Percentiles rank a stretch among this genome's conserved stretches.
phyloP scores from a whole-genome alignment of 2,329 filamentous ascomycete genomes.

The Fusarium nygamai region DNA sequence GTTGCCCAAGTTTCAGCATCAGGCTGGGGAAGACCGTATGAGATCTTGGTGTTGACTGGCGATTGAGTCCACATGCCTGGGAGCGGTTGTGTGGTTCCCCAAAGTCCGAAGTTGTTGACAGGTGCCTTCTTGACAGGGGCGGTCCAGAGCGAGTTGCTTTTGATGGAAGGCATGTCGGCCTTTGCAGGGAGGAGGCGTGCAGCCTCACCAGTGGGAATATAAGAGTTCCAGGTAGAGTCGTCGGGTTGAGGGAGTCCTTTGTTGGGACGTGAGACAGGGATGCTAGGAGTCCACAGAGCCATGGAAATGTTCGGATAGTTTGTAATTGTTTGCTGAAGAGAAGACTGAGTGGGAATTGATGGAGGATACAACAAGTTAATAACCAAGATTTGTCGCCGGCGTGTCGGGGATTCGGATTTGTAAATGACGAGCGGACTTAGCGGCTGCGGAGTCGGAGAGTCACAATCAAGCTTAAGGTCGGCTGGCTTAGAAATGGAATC shows the following conservation, averaged over 20 bases:
- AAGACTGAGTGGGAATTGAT: slow-evolving; percentile 5
- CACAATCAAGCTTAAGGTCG: slow-evolving; percentile 11
- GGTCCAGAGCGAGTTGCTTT: slow-evolving; percentile 52
- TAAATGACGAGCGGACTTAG: slow-evolving; percentile 34
- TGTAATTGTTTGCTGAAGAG: slow-evolving; percentile 18
- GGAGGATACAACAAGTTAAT: slow-evolving; percentile 13
- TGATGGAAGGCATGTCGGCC: slow-evolving; percentile 45
- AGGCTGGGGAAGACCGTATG: slow-evolving; percentile 46
- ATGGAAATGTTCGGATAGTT: slow-evolving; percentile 22
- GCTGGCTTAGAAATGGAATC: slow-evolving; percentile 34
- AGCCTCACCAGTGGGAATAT: slow-evolving; percentile 42
- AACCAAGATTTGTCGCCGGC: slow-evolving; percentile 19
- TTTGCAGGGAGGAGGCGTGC: slow-evolving; percentile 45
- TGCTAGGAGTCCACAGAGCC: slow-evolving; percentile 42
- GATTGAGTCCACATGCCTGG: slow-evolving; percentile 40
- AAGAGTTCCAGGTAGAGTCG: slow-evolving; percentile 49
- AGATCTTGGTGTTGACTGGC: slow-evolving; percentile 21
- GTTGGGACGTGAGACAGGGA: slow-evolving; percentile 32
- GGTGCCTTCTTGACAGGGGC: slow-evolving; percentile 31
- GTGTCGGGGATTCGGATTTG: slow-evolving; percentile 35
- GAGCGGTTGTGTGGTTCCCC: slow-evolving; percentile 33
- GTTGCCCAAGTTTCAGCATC: slow-evolving; percentile 42
- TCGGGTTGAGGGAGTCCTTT: slow-evolving; percentile 52
- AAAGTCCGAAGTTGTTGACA: slow-evolving; percentile 35
- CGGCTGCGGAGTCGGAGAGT: slow-evolving; percentile 24